These are phyloP conservation scores for Pythium angustatum DNA, from an alignment of 352 stramenopile genomes.

Conservation along the genomic window DNA sequence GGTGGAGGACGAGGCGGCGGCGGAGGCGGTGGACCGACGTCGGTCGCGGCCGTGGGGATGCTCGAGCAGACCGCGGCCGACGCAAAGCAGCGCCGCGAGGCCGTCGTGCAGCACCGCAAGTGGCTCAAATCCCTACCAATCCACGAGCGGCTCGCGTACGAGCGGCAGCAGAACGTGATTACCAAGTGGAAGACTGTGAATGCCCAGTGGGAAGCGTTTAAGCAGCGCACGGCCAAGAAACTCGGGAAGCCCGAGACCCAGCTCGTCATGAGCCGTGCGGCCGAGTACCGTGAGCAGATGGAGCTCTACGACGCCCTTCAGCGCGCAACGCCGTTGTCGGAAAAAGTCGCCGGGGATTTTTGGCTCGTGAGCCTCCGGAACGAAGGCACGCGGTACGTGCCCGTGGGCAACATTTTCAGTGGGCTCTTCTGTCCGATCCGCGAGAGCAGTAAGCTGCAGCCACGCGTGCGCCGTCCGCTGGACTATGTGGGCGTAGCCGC, in stretches of 20 bases:
- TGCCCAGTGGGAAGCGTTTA: conserved; percentile 71
- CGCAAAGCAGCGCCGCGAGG: conserved; percentile 45
- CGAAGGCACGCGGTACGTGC: conserved; percentile 85
- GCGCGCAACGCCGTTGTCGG: conserved; percentile 77
- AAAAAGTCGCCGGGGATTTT: conserved; percentile 87
- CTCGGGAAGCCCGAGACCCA: conserved; percentile 68
- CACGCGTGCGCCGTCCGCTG: conserved; percentile 58
- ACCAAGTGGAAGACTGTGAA: conserved; percentile 73
- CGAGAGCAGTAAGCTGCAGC: conserved; percentile 60
- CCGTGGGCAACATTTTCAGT: conserved; percentile 93
- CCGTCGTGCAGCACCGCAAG: conserved; percentile 51
- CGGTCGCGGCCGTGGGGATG: neutral
- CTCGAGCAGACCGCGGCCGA: conserved; percentile 29
- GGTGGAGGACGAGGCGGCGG: neutral
- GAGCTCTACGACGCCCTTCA: conserved; percentile 91
- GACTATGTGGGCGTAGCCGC: conserved; percentile 36
- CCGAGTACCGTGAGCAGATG: conserved; percentile 86
- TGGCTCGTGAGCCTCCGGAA: conserved; percentile 90
- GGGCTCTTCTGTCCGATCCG: conserved; percentile 89
- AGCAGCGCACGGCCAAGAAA: conserved; percentile 49
- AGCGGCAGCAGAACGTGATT: conserved; percentile 71
- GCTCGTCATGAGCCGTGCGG: conserved; percentile 84
- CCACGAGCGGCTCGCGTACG: conserved; percentile 62
- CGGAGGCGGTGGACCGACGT: neutral
- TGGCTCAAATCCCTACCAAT: conserved; percentile 73